Percentiles rank a stretch among this genome's conserved stretches.
phyloP scores from a whole-genome alignment of 2,329 filamentous ascomycete genomes.

The Ophiognomonia clavigignenti-juglandacearum region DNA sequence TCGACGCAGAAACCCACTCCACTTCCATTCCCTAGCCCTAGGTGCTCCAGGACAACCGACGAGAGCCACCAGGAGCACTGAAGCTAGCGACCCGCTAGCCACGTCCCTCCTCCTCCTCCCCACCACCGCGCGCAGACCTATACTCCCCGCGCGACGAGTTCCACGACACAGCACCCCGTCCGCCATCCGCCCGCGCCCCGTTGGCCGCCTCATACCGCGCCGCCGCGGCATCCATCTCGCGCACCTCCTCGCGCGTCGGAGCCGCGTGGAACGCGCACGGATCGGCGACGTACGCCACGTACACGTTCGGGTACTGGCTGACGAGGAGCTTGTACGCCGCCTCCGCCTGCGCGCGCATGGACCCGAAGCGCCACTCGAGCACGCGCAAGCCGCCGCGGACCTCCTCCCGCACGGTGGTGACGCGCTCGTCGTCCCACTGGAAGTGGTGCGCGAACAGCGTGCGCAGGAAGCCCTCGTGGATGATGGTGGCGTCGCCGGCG shows the following conservation, averaged over 20 bases:
- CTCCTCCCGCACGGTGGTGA: not conserved
- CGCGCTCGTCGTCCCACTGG: slow-evolving; percentile 1
- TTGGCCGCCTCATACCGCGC: no score
- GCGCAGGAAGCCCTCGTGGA: not conserved
- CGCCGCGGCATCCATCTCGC: no score
- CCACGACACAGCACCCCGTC: no score
- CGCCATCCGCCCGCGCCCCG: no score
- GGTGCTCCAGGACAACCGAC: no score
- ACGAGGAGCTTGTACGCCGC: not conserved
- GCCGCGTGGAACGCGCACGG: slow-evolving; percentile 3
- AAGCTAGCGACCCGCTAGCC: no score
- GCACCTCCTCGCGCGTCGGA: not conserved
- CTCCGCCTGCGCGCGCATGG: slow-evolving; percentile 5
- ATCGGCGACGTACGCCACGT: not conserved
- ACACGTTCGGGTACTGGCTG: not conserved
- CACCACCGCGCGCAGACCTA: no score
- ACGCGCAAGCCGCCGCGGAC: not conserved
- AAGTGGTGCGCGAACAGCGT: not conserved
- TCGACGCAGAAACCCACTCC: no score
- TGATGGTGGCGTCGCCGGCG: not conserved
- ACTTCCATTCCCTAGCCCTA: no score
- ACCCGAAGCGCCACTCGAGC: slow-evolving; percentile 11
- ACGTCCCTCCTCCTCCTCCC: no score
- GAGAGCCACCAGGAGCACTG: no score
- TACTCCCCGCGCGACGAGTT: no score